Evolutionary conservation across 2,329 filamentous ascomycete species (phyloP).

Genomic region (Monosporascus sp.): DNA sequence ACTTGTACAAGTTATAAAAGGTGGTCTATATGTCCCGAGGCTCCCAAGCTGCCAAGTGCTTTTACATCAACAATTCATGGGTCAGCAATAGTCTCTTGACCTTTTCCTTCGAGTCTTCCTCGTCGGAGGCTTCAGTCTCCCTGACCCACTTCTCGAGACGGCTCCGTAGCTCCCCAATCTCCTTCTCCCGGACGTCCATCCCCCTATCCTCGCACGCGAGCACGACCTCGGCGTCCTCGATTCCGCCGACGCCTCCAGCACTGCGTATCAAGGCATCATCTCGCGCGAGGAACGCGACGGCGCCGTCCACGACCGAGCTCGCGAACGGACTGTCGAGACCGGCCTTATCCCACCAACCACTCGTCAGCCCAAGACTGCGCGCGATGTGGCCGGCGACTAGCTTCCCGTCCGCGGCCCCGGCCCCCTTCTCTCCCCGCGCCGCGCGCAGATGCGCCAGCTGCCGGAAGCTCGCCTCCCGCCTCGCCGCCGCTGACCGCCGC

Average conservation of each 20-base stretch:
- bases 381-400: slow-evolving; percentile 18
- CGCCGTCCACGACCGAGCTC: slow-evolving; percentile 44
- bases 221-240: slow-evolving; percentile 59
- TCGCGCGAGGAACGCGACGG: slow-evolving; percentile 55
- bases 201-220: slow-evolving; percentile 69
- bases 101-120: slow-evolving; percentile 30
- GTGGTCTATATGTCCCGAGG: too few species aligned
- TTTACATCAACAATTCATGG: background rate
- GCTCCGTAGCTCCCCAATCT: slow-evolving; percentile 49
- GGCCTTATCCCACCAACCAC: slow-evolving; percentile 43
- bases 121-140: slow-evolving; percentile 26
- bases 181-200: slow-evolving; percentile 49
- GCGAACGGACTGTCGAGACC: slow-evolving; percentile 49
- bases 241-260: slow-evolving; percentile 52
- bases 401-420: background rate
- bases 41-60: too few species aligned
- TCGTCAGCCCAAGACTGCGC: slow-evolving; percentile 31
- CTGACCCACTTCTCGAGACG: slow-evolving; percentile 43
- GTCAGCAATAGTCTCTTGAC: slow-evolving; percentile 12
- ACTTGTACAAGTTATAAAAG: too few species aligned
- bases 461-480: slow-evolving; percentile 44
- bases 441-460: slow-evolving; percentile 19
- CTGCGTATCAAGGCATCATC: slow-evolving; percentile 66
- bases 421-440: background rate
- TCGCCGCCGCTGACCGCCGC: slow-evolving; percentile 45